phyloP scores from a whole-genome alignment of 768 basidiomycete species.

The Leccinum truebloodii region DNA sequence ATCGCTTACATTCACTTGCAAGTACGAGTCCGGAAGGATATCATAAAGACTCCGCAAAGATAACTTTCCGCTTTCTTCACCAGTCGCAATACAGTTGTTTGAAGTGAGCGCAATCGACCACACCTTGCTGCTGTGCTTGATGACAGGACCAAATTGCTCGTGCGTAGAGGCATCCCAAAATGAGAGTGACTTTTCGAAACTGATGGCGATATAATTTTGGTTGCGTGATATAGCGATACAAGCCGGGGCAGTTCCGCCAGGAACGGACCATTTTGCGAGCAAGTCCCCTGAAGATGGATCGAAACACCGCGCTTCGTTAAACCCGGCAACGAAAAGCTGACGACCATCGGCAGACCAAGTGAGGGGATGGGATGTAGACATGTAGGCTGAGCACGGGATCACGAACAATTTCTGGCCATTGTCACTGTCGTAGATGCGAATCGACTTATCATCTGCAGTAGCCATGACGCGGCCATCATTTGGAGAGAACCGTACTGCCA shows the following conservation, averaged over 20 bases:
- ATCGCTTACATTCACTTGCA: not conserved
- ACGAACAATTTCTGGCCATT: not conserved
- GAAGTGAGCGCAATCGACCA: not conserved
- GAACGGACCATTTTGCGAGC: not conserved
- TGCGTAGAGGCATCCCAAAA: slow-evolving; percentile 3
- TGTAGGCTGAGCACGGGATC: not conserved
- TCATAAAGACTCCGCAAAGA: not conserved
- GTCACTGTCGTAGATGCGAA: not conserved
- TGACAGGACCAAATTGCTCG: not conserved
- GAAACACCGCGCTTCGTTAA: not conserved
- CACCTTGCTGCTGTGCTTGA: not conserved
- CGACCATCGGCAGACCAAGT: not conserved
- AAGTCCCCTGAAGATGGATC: not conserved
- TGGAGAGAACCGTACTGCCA: not conserved
- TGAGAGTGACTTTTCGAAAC: not conserved
- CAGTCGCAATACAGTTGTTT: not conserved
- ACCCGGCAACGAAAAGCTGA: not conserved
- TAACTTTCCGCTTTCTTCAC: not conserved
- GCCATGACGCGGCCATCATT: not conserved
- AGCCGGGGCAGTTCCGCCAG: not conserved
- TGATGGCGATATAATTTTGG: not conserved
- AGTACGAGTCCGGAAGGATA: not conserved
- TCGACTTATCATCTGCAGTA: not conserved
- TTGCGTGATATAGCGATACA: not conserved
- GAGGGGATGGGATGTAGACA: not conserved